Evolutionary conservation across 2,329 filamentous ascomycete genomes (phyloP), one percentile per base, ranked within the genome.

Genomic region (Byssochlamys sp.): DNA sequence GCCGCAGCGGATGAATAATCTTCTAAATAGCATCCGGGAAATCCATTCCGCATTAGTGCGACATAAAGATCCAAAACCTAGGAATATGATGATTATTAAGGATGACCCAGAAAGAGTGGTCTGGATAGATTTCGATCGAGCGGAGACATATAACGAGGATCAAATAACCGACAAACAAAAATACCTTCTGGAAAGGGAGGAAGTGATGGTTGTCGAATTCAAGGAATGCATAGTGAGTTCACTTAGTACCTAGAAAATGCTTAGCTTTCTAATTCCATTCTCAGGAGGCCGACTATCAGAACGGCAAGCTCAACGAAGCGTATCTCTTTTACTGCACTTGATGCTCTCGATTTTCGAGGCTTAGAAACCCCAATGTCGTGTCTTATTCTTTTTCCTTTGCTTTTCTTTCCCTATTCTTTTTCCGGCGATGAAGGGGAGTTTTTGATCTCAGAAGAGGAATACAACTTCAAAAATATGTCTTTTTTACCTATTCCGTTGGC

Each of bases 81-180:
- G 59, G 49, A 62, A 59, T 39, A 59, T 61, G 39, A 59, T 63
- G 58, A 50, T 60, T 27, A 24, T 62, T 31, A 52, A 55, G 27
- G 52, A 55, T 55, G 53, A 60, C 14, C 52, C 59, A 48, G 39
- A 48, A 10, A 59, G 60, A 33, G 59, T 58, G n/a, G 29, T 63
- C 45, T 63, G 62, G 59, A 57, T 58, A 35, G 54, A 58, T 48
- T 58, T 58, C 19, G 28, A 53, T 39, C 54, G 54, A 27, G 57
- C 54, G 5, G 49, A 54, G 24, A 59, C 58, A 6, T 59, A 50
- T 52, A 29, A 52, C 29, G 33, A 57, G 51, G 26, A 50, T 27
- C 31, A 53, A 12, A 53, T 59, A 9, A 59, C 57, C 19, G 49
- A 53, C 26, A 31, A 31, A 49, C 27, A 57, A 39, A 56, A 54